Evolutionary conservation across 805 yeast genomes (phyloP).

Genomic region (Candida xyloterini): DNA sequence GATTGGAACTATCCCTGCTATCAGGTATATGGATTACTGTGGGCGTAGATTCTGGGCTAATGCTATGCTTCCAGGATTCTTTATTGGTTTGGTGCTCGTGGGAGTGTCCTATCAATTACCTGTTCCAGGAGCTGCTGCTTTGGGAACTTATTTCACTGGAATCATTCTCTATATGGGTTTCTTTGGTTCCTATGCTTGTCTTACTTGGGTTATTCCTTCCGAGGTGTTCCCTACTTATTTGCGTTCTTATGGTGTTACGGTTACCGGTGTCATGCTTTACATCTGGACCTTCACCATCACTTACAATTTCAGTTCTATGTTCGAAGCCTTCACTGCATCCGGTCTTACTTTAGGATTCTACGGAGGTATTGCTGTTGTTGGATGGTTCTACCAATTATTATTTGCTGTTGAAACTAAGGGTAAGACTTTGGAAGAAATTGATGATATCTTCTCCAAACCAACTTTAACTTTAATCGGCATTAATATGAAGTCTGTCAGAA

Average conservation of each 20-base stretch:
- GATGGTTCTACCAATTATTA: conserved; percentile 49
- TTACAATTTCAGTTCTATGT: conserved; percentile 59
- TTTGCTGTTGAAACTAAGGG: conserved; percentile 73
- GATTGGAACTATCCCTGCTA: conserved; percentile 65
- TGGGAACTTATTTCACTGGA: conserved; percentile 62
- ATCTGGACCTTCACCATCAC: conserved; percentile 64
- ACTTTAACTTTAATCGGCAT: conserved; percentile 38
- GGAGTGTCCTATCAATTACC: conserved; percentile 53
- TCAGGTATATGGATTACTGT: conserved; percentile 53
- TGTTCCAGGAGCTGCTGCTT: conserved; percentile 44
- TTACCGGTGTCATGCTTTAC: conserved; percentile 52
- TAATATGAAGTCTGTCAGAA: conserved; percentile 30
- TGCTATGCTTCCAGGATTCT: conserved; percentile 49
- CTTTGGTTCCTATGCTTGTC: conserved; percentile 64
- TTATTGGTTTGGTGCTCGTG: conserved; percentile 56
- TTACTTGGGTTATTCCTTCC: conserved; percentile 69
- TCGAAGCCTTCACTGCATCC: conserved; percentile 53
- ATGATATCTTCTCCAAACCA: conserved; percentile 53
- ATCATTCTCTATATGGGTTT: conserved; percentile 61
- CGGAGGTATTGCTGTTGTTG: conserved; percentile 62
- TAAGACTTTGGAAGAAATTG: conserved; percentile 69
- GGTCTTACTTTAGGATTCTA: conserved; percentile 66
- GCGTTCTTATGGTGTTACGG: conserved; percentile 64
- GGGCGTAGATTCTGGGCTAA: conserved; percentile 65
- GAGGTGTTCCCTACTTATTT: conserved; percentile 59